Conservation (phyloP, 140 eudicot species). For the Anethum foeniculum region DNA sequence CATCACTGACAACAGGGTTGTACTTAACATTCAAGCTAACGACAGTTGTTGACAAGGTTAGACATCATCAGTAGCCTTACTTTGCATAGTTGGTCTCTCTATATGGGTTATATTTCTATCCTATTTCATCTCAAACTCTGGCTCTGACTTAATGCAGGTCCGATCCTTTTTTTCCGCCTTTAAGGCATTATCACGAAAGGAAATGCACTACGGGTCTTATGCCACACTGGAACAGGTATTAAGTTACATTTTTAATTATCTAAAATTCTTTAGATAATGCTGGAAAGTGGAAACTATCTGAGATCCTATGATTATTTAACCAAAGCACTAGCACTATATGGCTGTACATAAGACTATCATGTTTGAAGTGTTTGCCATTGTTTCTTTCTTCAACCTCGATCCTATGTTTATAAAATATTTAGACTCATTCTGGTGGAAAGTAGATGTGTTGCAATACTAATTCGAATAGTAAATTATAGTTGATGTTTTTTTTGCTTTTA, state of each 20-base stretch:
- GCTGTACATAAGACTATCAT: neutral
- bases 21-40: constrained; percentile 91
- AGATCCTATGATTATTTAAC: neutral
- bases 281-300: neutral
- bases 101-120: neutral
- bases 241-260: neutral
- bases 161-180: constrained; percentile 64
- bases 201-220: constrained; percentile 69
- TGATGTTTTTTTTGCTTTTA: neutral
- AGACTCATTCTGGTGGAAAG: too few species aligned
- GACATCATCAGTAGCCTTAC: neutral
- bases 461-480: neutral
- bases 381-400: neutral
- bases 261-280: neutral
- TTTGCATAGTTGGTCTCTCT: neutral
- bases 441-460: neutral
- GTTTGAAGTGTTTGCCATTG: neutral
- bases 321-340: neutral
- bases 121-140: neutral
- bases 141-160: constrained; percentile 32
- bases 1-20: constrained; percentile 79
- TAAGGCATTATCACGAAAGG: constrained; percentile 77
- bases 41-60: constrained; percentile 82
- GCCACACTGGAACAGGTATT: constrained; percentile 84
- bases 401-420: neutral